phyloP scores from a whole-genome alignment of 2,329 filamentous ascomycete genomes.

The Orbilia ellipsospora region DNA sequence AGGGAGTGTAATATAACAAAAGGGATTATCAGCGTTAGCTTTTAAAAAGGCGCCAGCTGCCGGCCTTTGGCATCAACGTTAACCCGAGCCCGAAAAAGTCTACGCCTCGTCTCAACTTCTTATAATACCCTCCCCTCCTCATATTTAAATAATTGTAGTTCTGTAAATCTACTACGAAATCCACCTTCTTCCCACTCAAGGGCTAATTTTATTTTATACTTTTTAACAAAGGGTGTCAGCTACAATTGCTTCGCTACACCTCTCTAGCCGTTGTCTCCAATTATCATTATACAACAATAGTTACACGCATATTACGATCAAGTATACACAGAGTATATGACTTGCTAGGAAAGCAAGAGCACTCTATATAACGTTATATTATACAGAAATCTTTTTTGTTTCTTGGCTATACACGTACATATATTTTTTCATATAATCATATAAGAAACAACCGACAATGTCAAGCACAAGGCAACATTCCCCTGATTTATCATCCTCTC shows the following conservation, averaged over 20 bases:
- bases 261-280: no score
- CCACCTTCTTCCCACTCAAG: constrained; percentile 10
- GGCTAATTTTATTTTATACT: background rate
- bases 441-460: constrained; percentile 35
- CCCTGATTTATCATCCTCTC: constrained; percentile 43
- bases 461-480: constrained; percentile 53
- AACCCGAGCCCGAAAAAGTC: constrained; percentile 49
- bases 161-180: background rate
- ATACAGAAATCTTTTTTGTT: constrained; percentile 4
- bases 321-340: no score
- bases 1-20: constrained; percentile 42
- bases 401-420: background rate
- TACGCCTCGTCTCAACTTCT: constrained; percentile 24
- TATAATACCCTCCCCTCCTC: constrained; percentile 7
- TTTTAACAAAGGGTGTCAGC: no score
- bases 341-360: no score
- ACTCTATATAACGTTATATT: no score
- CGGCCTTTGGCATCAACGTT: constrained; percentile 39
- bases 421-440: background rate
- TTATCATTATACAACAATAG: no score
- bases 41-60: constrained; percentile 43
- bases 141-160: constrained; percentile 25
- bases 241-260: no score
- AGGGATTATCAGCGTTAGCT: constrained; percentile 40
- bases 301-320: no score